A percentile compares a stretch with the other conserved stretches of the same genome.
These are phyloP conservation scores for Phytophthora pini DNA, from an alignment of 352 stramenopile genomes.

Conservation along the genomic window DNA sequence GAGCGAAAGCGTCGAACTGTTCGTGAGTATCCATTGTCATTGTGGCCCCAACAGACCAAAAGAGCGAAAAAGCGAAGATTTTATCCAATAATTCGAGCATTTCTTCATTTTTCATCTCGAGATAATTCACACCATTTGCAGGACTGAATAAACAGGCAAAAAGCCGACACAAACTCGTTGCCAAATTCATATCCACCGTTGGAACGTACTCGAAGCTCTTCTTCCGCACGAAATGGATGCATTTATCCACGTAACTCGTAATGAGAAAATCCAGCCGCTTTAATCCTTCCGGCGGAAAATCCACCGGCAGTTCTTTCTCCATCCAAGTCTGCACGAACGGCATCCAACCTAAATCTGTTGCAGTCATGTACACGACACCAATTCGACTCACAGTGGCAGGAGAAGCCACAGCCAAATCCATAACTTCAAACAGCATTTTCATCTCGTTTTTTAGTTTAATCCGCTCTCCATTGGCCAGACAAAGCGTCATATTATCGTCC, in stretches of 20 bases:
- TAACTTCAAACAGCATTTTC: constrained; percentile 96
- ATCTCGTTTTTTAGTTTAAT: constrained; percentile 92
- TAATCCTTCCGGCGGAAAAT: constrained; percentile 48
- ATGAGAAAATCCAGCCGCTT: constrained; percentile 61
- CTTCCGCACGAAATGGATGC: constrained; percentile 79
- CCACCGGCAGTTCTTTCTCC: constrained; percentile 55
- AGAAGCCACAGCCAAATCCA: constrained; percentile 92
- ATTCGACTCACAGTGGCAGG: constrained; percentile 90
- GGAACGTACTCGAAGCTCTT: constrained; percentile 86
- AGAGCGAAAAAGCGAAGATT: constrained; percentile 90
- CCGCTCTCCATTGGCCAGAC: constrained; percentile 92
- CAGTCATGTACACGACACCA: constrained; percentile 82
- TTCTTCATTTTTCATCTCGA: constrained; percentile 40
- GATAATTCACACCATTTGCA: constrained; percentile 33
- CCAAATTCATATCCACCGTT: constrained; percentile 91
- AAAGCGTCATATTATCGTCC: constrained; percentile 96
- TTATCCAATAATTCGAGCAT: constrained; percentile 70
- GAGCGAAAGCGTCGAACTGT: constrained; percentile 83
- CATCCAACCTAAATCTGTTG: constrained; percentile 89
- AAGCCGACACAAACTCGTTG: constrained; percentile 85
- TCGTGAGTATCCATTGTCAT: constrained; percentile 80
- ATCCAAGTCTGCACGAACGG: constrained; percentile 93
- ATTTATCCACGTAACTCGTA: constrained; percentile 66
- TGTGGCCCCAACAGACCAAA: constrained; percentile 92
- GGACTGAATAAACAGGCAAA: constrained; percentile 85